These are phyloP conservation scores for Adansonia digitata DNA, from an alignment of 345 rosid genomes.

Conservation along the genomic window DNA sequence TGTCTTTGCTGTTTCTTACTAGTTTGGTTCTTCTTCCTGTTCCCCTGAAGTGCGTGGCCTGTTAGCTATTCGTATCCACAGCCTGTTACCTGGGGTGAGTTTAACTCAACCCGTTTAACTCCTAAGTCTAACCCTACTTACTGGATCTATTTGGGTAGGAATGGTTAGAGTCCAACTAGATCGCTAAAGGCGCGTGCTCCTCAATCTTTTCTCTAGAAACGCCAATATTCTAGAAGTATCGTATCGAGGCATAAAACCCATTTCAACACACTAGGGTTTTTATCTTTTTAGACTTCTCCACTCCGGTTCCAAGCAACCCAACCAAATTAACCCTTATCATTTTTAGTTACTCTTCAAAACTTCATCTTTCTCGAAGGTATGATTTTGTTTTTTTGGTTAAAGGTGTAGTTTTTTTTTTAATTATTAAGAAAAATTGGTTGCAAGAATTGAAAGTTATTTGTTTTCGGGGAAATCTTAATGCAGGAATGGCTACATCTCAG, in stretches of 20 bases:
- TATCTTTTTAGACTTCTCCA: not conserved
- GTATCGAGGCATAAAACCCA: not conserved
- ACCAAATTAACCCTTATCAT: not conserved
- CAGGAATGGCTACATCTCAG: slow-evolving; percentile 33
- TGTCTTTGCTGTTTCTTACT: not conserved
- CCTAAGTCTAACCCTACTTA: not conserved
- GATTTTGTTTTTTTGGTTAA: not conserved
- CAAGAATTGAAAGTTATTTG: not conserved
- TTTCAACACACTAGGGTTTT: slow-evolving; percentile 5
- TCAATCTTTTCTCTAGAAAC: not conserved
- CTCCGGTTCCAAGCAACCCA: not conserved
- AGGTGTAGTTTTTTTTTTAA: not conserved
- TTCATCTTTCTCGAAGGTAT: not conserved
- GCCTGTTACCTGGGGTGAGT: not conserved
- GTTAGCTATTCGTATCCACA: not conserved
- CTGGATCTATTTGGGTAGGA: not conserved
- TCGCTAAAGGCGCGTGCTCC: not conserved
- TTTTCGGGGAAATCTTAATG: not conserved
- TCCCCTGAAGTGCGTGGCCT: not conserved
- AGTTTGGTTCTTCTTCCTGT: not conserved
- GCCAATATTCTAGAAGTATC: slow-evolving; percentile 11
- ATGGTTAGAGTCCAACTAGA: not conserved
- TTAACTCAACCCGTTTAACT: not conserved
- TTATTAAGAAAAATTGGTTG: not conserved
- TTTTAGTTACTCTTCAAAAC: not conserved